Percentiles rank a stretch among this genome's conserved stretches.
Evolutionary conservation across 1,284 basidiomycete species (phyloP).

Genomic region (Amylostereum chailletii): DNA sequence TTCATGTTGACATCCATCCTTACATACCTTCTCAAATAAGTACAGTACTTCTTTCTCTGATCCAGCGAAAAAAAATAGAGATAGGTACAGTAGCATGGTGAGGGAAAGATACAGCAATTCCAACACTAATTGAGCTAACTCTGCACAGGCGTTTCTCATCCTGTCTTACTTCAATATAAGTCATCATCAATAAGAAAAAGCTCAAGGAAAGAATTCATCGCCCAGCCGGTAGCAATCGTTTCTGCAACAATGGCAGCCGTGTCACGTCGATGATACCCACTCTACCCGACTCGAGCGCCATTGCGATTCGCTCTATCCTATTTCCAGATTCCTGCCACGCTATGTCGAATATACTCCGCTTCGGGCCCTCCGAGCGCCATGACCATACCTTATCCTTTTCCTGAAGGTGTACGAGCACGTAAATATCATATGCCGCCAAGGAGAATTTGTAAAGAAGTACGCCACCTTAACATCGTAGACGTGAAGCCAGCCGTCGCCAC

Average conservation of each 20-base stretch:
- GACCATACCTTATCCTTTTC: slow-evolving; percentile 42
- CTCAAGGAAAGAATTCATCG: not conserved
- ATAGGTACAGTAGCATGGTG: too few species aligned
- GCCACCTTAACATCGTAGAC: slow-evolving; percentile 41
- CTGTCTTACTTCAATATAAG: not conserved
- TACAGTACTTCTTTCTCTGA: too few species aligned
- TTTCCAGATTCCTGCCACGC: slow-evolving; percentile 45
- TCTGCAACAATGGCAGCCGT: slow-evolving; percentile 28
- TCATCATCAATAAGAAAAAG: not conserved
- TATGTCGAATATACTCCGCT: slow-evolving; percentile 55
- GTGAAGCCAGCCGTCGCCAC: slow-evolving; percentile 53
- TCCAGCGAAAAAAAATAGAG: too few species aligned
- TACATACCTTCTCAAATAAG: too few species aligned
- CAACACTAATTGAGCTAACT: too few species aligned
- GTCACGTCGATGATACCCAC: slow-evolving; percentile 48
- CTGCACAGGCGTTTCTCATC: too few species aligned
- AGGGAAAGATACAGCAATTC: too few species aligned
- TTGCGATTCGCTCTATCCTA: slow-evolving; percentile 41
- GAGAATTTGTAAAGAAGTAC: not conserved
- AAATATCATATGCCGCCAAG: not conserved
- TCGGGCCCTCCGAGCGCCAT: slow-evolving; percentile 42
- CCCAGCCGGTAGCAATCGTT: slow-evolving; percentile 3
- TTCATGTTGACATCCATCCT: too few species aligned
- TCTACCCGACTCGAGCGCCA: slow-evolving; percentile 45
- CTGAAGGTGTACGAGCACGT: slow-evolving; percentile 19